Evolutionary conservation across 352 stramenopile species (phyloP), one percentile per base, ranked within the genome.

Genomic region (Thalassiosira mediterranea): DNA sequence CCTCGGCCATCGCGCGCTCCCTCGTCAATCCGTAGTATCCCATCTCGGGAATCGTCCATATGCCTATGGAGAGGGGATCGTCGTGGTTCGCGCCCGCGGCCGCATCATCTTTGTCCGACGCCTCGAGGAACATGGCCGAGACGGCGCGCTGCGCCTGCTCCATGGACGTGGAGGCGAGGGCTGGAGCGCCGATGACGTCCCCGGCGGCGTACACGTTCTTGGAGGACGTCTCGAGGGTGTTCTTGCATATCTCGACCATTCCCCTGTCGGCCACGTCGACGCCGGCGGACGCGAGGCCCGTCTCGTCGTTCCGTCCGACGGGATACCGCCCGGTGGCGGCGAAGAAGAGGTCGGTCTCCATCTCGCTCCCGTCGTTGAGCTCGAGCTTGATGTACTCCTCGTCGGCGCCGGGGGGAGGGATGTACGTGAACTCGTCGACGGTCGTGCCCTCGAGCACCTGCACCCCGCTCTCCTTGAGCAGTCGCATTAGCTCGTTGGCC

Each of bases 261-360:
- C 51, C 53, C 25, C 52, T 17, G 25, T 48, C 48, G 46, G 31
- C 56, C 40, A 78, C 48, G 3, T 68, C 34, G 1, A 78, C 23
- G 28, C 64, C 66, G 34, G 56, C 67, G 26, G 42, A 37, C 40
- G 19, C 21, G n/a, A 72, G 58, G 38, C 53, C 61, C 26, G 51
- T 75, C 34, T 71, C 44, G 13, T 57, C 46, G 34, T 68, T 61
- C 19, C 58, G 52, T 25, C 52, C 32, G 40, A 44, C 64, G 8
- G 73, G 47, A 26, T 53, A 53, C 2, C 73, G 57, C 0, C 73
- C 73, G 11, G 44, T 62, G 8, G 73, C 73, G n/a, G 73, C 73
- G 48, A 82, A 59, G 40, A 64, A 82, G 17, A 73, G 42, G 60
- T 82, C 73, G 7, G 38, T 73, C 47, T 77, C 28, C 4, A 66